Evolutionary conservation across 768 basidiomycete species (phyloP).

Genomic region (Clitopilus hobsonii): DNA sequence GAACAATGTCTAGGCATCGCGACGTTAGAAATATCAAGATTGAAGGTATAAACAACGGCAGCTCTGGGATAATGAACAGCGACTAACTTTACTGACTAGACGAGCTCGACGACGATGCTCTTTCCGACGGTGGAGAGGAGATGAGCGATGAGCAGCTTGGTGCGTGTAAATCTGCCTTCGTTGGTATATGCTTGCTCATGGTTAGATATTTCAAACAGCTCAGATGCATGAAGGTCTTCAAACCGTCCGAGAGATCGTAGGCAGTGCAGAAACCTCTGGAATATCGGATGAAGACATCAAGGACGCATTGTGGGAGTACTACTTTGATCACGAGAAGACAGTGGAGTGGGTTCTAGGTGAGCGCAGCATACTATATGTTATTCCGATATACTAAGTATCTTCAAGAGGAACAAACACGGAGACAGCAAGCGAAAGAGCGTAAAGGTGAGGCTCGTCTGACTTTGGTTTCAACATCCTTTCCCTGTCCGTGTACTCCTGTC

Average conservation of each 20-base stretch:
- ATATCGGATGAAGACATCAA: slow-evolving; percentile 72
- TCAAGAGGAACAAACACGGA: slow-evolving; percentile 66
- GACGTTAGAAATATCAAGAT: slow-evolving; percentile 84
- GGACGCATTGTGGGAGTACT: slow-evolving; percentile 81
- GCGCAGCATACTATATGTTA: slow-evolving; percentile 17
- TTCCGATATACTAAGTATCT: slow-evolving; percentile 10
- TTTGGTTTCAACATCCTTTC: slow-evolving; percentile 18
- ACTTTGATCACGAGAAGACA: slow-evolving; percentile 79
- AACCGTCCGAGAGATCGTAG: slow-evolving; percentile 63
- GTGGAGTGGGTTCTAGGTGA: slow-evolving; percentile 71
- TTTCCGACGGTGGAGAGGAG: slow-evolving; percentile 75
- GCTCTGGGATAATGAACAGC: not conserved
- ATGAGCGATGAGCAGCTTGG: slow-evolving; percentile 83
- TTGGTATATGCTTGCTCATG: not conserved
- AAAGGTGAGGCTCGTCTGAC: slow-evolving; percentile 68
- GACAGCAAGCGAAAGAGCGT: slow-evolving; percentile 61
- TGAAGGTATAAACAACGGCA: slow-evolving; percentile 37
- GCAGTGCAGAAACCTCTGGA: slow-evolving; percentile 57
- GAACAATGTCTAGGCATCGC: slow-evolving; percentile 85
- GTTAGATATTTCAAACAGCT: slow-evolving; percentile 30
- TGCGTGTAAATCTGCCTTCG: slow-evolving; percentile 19
- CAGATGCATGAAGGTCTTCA: slow-evolving; percentile 71
- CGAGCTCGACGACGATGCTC: slow-evolving; percentile 79
- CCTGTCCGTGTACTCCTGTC: slow-evolving; percentile 22
- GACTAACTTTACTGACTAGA: slow-evolving; percentile 38